Evolutionary conservation across 2,329 filamentous ascomycete genomes (phyloP).

Genomic region (Scleromitrula shiraiana): DNA sequence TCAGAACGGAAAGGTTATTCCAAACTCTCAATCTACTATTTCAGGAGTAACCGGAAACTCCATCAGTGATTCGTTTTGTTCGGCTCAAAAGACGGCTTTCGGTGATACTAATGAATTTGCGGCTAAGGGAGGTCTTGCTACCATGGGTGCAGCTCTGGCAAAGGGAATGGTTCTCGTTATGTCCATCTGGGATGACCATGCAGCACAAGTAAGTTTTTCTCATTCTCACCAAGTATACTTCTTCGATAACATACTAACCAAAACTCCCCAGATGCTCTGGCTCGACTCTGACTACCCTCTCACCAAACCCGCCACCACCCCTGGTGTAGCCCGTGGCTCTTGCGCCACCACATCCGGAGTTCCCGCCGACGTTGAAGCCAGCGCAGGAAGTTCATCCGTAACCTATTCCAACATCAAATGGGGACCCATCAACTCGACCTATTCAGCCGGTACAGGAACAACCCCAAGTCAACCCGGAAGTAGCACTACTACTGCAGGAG

Average conservation of each 20-base stretch:
- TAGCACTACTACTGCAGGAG: not conserved
- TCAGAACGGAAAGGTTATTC: slow-evolving; percentile 44
- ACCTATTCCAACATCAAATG: slow-evolving; percentile 30
- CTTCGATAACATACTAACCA: no score
- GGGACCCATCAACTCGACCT: slow-evolving; percentile 29
- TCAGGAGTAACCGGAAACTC: slow-evolving; percentile 41
- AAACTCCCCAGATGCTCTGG: slow-evolving; percentile 76
- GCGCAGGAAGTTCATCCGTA: slow-evolving; percentile 39
- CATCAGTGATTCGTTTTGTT: slow-evolving; percentile 51
- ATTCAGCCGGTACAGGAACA: slow-evolving; percentile 9
- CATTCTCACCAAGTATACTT: no score
- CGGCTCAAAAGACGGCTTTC: slow-evolving; percentile 46
- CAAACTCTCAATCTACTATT: slow-evolving; percentile 41
- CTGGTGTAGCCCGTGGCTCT: slow-evolving; percentile 46
- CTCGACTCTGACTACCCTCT: slow-evolving; percentile 60
- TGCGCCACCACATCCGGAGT: slow-evolving; percentile 45
- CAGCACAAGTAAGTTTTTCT: no score
- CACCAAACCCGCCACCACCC: slow-evolving; percentile 32
- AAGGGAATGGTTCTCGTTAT: slow-evolving; percentile 57
- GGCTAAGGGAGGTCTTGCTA: slow-evolving; percentile 45
- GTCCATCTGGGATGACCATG: slow-evolving; percentile 49
- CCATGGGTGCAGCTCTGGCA: slow-evolving; percentile 46
- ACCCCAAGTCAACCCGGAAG: not conserved
- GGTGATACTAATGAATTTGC: slow-evolving; percentile 46
- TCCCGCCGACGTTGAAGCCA: slow-evolving; percentile 41